Base-by-base conservation (phyloP, 176 grass and related monocot genomes). In the Hordeum vulgare region DNA sequence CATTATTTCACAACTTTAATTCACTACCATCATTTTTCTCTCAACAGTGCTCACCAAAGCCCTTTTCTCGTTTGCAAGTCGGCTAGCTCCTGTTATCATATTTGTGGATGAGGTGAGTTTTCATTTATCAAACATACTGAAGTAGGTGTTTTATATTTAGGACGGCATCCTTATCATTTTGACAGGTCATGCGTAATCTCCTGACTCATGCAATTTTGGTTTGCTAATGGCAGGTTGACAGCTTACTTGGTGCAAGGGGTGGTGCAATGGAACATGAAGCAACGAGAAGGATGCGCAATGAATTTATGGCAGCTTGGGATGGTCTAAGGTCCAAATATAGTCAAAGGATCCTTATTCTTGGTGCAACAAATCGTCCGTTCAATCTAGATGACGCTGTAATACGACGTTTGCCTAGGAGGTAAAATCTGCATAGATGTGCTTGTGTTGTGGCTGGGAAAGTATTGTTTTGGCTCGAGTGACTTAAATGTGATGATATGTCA, bases 251-350 rank as follows among this genome's bases (percentile, higher is more conserved):
- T 81, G 90, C 96, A 83, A 68, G 93, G 91, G 96, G 96, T 80
- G 89, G 92, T 77, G 80, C 84, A 31, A 80, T 74, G 85, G 96
- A 98, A 74, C 93, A 98, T 17, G 93, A 98, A 84, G 90, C 87
- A 59, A 98, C 93, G 13, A 95, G 96, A 88, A 92, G 90, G 74
- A 91, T 98, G 90, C 84, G 90, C 53, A 98, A 98, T 66, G 96
- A 95, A 85, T 98, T 98, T 86, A 98, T 98, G 96, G 96, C 96
- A 79, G 90, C 96, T 88, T 98, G 96, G 93, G 93, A 98, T 86
- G 96, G 96, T 40, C 84, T 98, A 66, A 89, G 91, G 78, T 90
- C 93, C 28, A 98, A 98, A 86, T 93, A 98, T n/a, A 93, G 67
- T 62, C 90, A 95, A 77, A 91, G 90, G 80, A 93, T 98, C 67